Evolutionary conservation across 495 filamentous ascomycete genomes (phyloP).

Genomic region (Corynascus novoguineensis): DNA sequence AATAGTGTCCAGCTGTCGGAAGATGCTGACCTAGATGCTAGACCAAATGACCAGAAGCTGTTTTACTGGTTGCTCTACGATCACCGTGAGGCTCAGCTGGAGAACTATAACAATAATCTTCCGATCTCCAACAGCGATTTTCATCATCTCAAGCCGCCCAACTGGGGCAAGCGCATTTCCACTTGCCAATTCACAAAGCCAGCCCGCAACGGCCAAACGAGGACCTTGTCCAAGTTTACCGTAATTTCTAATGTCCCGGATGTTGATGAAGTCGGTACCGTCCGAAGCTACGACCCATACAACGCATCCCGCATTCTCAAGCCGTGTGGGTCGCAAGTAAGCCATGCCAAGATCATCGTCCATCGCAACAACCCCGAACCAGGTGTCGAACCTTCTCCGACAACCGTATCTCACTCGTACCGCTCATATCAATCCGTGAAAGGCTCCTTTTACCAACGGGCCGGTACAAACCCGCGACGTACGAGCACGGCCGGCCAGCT

Average conservation of each 20-base stretch:
- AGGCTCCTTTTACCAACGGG: slow-evolving; percentile 19
- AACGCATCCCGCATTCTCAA: slow-evolving; percentile 57
- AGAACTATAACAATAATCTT: slow-evolving; percentile 72
- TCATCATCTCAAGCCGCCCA: slow-evolving; percentile 62
- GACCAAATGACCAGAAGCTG: slow-evolving; percentile 79
- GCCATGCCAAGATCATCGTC: slow-evolving; percentile 58
- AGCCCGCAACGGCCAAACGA: slow-evolving; percentile 40
- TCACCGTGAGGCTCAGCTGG: slow-evolving; percentile 73
- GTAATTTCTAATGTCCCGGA: slow-evolving; percentile 56
- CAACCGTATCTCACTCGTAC: slow-evolving; percentile 22
- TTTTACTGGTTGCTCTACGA: slow-evolving; percentile 81
- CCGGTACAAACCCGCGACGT: slow-evolving; percentile 19
- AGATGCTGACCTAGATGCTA: slow-evolving; percentile 37
- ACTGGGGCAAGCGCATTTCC: slow-evolving; percentile 44
- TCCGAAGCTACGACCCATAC: slow-evolving; percentile 75
- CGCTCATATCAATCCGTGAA: slow-evolving; percentile 23
- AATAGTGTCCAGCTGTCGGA: background rate
- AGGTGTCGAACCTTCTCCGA: slow-evolving; percentile 6
- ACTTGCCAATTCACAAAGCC: slow-evolving; percentile 46
- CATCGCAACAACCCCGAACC: slow-evolving; percentile 44
- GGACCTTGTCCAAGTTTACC: slow-evolving; percentile 63
- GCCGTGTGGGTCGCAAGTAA: slow-evolving; percentile 29
- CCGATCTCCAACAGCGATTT: slow-evolving; percentile 81
- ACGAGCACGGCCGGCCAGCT: slow-evolving; percentile 19
- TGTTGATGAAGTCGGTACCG: slow-evolving; percentile 31